These are phyloP conservation scores for Kwoniella shandongensis DNA, from an alignment of 768 basidiomycete genomes.

Conservation along the genomic window DNA sequence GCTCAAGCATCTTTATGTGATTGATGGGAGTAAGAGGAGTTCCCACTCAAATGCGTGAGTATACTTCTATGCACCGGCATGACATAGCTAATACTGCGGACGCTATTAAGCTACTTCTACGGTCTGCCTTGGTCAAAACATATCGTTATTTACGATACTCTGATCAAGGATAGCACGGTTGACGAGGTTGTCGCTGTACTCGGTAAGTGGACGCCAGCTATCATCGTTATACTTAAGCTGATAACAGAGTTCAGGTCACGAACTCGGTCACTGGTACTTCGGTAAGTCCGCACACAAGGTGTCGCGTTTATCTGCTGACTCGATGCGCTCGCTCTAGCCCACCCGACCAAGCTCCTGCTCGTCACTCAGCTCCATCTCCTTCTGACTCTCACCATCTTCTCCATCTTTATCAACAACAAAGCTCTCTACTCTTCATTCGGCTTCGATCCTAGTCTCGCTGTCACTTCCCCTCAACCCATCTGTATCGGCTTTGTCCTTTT, in stretches of 20 bases:
- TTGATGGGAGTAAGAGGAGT: slow-evolving; percentile 93
- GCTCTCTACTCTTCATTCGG: slow-evolving; percentile 52
- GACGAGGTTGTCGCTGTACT: slow-evolving; percentile 97
- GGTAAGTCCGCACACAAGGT: slow-evolving; percentile 36
- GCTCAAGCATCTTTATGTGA: slow-evolving; percentile 89
- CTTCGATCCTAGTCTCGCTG: slow-evolving; percentile 42
- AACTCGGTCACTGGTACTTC: slow-evolving; percentile 94
- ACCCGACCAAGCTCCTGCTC: slow-evolving; percentile 83
- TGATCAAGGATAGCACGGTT: slow-evolving; percentile 84
- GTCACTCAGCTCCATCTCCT: slow-evolving; percentile 87
- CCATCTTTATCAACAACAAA: slow-evolving; percentile 54
- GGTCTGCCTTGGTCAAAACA: slow-evolving; percentile 75
- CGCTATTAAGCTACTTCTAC: slow-evolving; percentile 74
- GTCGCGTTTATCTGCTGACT: neutral
- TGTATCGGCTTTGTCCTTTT: slow-evolving; percentile 54
- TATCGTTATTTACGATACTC: slow-evolving; percentile 90
- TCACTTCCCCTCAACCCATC: slow-evolving; percentile 48
- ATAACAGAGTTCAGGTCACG: slow-evolving; percentile 64
- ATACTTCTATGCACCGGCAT: neutral
- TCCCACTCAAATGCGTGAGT: slow-evolving; percentile 78
- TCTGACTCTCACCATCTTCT: slow-evolving; percentile 60
- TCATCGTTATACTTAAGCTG: neutral
- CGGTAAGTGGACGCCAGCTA: slow-evolving; percentile 48
- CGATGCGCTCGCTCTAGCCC: slow-evolving; percentile 56
- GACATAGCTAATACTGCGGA: neutral